Percentiles rank a stretch among this genome's conserved stretches.
phyloP scores from a whole-genome alignment of 768 basidiomycete genomes.

The Russula compacta region DNA sequence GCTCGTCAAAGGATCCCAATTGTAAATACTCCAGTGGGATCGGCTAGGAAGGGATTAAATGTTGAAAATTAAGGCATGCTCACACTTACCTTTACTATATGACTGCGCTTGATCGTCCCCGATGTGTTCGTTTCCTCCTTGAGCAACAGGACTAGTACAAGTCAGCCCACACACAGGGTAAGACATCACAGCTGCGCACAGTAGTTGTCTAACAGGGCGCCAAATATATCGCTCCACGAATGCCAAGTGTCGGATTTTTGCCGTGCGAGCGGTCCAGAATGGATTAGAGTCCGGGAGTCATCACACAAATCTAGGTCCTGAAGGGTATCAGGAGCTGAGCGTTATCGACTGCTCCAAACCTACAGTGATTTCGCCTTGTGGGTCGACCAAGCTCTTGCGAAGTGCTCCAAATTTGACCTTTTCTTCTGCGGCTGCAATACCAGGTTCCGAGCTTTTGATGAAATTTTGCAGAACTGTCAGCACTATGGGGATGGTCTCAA shows the following conservation, averaged over 20 bases:
- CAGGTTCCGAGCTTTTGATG: conserved; percentile 81
- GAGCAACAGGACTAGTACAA: conserved; percentile 48
- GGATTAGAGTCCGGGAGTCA: conserved; percentile 62
- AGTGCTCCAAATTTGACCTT: conserved; percentile 85
- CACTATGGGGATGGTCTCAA: conserved; percentile 66
- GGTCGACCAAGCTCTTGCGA: conserved; percentile 64
- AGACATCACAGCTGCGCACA: conserved; percentile 35
- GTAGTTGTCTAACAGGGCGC: conserved; percentile 68
- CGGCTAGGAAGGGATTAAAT: conserved; percentile 40
- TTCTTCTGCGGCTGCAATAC: conserved; percentile 83
- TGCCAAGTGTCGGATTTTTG: conserved; percentile 57
- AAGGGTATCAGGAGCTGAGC: conserved; percentile 6
- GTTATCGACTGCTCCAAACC: conserved; percentile 20
- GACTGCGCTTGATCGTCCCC: conserved; percentile 38
- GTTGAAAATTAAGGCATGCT: neutral
- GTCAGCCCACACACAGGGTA: neutral
- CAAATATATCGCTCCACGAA: conserved; percentile 62
- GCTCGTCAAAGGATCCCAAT: conserved; percentile 51
- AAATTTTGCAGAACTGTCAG: conserved; percentile 58
- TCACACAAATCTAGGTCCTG: conserved; percentile 81
- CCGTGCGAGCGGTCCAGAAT: conserved; percentile 53
- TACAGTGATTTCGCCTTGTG: conserved; percentile 77
- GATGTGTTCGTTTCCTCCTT: conserved; percentile 49
- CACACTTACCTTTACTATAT: conserved; percentile 55
- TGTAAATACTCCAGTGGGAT: conserved; percentile 73